Evolutionary conservation across 2,329 filamentous ascomycete species (phyloP).

Genomic region (Graphium sp.): DNA sequence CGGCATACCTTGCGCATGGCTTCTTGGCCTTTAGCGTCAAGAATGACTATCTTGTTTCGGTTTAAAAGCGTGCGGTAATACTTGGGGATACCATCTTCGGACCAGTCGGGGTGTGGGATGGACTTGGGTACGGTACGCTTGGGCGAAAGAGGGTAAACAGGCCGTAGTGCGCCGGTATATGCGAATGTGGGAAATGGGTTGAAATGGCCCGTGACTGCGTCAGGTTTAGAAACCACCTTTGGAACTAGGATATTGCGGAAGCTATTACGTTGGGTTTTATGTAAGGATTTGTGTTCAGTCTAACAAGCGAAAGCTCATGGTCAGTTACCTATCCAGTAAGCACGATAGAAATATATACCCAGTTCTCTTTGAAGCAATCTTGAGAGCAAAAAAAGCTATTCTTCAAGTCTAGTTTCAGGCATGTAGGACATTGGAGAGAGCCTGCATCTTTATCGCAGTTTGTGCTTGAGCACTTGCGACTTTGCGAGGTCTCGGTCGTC

Average conservation of each 20-base stretch:
- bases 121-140: conserved; percentile 58
- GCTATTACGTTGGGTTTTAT: conserved; percentile 59
- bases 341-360: conserved; percentile 46
- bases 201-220: conserved; percentile 76
- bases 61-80: conserved; percentile 40
- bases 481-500: conserved; percentile 33
- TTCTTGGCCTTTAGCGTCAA: conserved; percentile 66
- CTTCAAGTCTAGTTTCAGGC: conserved; percentile 71
- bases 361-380: conserved; percentile 97
- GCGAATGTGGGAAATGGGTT: conserved; percentile 84
- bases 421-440: conserved; percentile 82
- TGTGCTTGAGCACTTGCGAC: conserved; percentile 59
- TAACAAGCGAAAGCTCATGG: not conserved
- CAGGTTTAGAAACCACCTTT: conserved; percentile 76
- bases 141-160: conserved; percentile 71
- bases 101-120: conserved; percentile 79
- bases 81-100: conserved; percentile 60
- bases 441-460: conserved; percentile 82
- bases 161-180: conserved; percentile 67
- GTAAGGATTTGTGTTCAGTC: conserved; percentile 4
- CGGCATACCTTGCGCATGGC: conserved; percentile 87
- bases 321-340: not conserved
- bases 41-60: conserved; percentile 66
- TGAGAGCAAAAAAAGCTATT: conserved; percentile 96
- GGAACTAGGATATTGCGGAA: conserved; percentile 61